Evolutionary conservation across 2,329 filamentous ascomycete species (phyloP).

Genomic region (Alternaria sp.): DNA sequence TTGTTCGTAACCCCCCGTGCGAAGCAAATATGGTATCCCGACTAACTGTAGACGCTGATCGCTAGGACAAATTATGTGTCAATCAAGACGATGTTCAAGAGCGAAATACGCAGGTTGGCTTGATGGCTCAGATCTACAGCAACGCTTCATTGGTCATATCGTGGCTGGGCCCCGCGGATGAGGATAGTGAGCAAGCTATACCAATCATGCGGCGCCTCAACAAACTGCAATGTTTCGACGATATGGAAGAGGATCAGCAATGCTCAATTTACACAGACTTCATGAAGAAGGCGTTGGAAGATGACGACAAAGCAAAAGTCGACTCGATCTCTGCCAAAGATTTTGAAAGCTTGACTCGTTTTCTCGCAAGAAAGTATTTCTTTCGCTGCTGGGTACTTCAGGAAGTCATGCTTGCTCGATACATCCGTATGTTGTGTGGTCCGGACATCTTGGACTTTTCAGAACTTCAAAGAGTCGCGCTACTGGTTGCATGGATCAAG

Average conservation of each 20-base stretch:
- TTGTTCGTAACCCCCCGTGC: not conserved
- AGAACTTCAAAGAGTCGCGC: not conserved
- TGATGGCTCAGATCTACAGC: slow-evolving; percentile 16
- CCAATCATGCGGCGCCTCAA: not conserved
- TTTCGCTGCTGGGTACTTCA: slow-evolving; percentile 8
- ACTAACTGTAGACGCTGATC: not conserved
- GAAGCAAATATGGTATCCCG: not conserved
- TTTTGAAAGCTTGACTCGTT: not conserved
- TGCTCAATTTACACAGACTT: not conserved
- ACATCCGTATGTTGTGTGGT: not conserved
- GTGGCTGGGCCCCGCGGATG: slow-evolving; percentile 18
- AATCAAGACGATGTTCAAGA: slow-evolving; percentile 14
- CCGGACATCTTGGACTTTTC: not conserved
- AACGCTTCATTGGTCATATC: slow-evolving; percentile 2
- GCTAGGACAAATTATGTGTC: slow-evolving; percentile 16
- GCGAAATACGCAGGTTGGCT: slow-evolving; percentile 11
- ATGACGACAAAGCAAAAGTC: not conserved
- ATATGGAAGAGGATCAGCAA: not conserved
- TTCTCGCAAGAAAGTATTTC: slow-evolving; percentile 2
- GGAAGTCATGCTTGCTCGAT: not conserved
- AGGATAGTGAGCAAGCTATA: not conserved
- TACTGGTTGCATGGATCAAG: not conserved
- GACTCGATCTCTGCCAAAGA: not conserved
- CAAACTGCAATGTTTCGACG: not conserved
- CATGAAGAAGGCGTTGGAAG: not conserved